These are phyloP conservation scores for Neonectria ditissima DNA, from an alignment of 2,329 filamentous ascomycete species.

Conservation along the genomic window DNA sequence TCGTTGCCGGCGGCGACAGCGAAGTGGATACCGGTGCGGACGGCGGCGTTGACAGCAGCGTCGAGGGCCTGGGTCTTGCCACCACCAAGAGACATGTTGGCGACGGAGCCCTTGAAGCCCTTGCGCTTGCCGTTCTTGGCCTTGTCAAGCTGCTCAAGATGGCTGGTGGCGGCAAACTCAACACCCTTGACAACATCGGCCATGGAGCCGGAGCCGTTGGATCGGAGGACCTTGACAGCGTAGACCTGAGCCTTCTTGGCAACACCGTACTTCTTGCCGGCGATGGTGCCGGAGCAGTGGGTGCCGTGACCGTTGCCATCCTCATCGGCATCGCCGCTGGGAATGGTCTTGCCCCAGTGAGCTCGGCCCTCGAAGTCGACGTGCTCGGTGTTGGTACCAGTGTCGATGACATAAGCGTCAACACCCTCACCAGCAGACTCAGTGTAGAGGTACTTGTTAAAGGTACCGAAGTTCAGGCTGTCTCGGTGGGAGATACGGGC, in stretches of 20 bases:
- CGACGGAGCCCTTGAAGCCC: constrained; percentile 98
- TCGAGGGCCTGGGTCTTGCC: constrained; percentile 96
- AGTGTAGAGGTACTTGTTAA: constrained; percentile 98
- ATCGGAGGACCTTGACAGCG: constrained; percentile 97
- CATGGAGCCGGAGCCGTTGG: constrained; percentile 98
- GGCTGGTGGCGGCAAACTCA: constrained; percentile 88
- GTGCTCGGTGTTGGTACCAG: constrained; percentile 92
- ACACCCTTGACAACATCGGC: constrained; percentile 98
- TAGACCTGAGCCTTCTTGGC: constrained; percentile 98
- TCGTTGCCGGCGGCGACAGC: constrained; percentile 98
- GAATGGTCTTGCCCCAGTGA: constrained; percentile 97
- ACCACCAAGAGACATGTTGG: constrained; percentile 99
- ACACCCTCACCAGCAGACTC: constrained; percentile 94
- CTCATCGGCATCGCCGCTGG: constrained; percentile 81
- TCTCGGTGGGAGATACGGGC: constrained; percentile 97
- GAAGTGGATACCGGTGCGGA: constrained; percentile 93
- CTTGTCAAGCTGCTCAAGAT: constrained; percentile 78
- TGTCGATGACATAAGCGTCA: constrained; percentile 98
- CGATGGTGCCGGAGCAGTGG: constrained; percentile 98
- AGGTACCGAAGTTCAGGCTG: constrained; percentile 86
- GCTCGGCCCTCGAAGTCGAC: constrained; percentile 98
- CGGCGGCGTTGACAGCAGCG: constrained; percentile 91
- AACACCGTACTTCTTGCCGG: constrained; percentile 98
- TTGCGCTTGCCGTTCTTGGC: constrained; percentile 91
- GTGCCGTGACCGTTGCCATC: constrained; percentile 99